A percentile compares a stretch with the other conserved stretches of the same genome.
These are phyloP conservation scores for Macrotyloma uniflorum DNA, from an alignment of 306 rosid species.

Conservation along the genomic window DNA sequence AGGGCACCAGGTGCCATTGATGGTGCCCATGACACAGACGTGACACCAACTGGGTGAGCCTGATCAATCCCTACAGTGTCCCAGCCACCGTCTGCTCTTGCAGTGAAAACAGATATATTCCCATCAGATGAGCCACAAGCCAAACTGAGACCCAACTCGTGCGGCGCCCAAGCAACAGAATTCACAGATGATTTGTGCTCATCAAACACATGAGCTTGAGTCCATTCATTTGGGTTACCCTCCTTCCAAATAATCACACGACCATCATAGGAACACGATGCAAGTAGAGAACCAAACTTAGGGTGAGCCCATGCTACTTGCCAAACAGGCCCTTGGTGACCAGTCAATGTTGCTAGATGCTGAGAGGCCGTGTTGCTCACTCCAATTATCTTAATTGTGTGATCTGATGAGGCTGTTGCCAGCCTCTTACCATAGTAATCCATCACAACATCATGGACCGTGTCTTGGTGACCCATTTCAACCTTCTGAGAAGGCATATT, in stretches of 20 bases:
- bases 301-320: slow-evolving; percentile 90
- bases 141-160: slow-evolving; percentile 81
- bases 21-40: slow-evolving; percentile 94
- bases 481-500: slow-evolving; percentile 79
- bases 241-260: slow-evolving; percentile 82
- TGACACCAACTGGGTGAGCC: slow-evolving; percentile 88
- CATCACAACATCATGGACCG: slow-evolving; percentile 78
- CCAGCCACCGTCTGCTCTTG: slow-evolving; percentile 83
- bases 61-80: slow-evolving; percentile 70
- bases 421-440: slow-evolving; percentile 87
- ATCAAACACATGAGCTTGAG: slow-evolving; percentile 68
- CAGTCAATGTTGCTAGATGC: slow-evolving; percentile 70
- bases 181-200: slow-evolving; percentile 82
- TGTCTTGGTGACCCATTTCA: slow-evolving; percentile 85
- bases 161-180: slow-evolving; percentile 93
- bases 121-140: slow-evolving; percentile 94
- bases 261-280: slow-evolving; percentile 82
- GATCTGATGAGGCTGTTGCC: slow-evolving; percentile 83
- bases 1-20: slow-evolving; percentile 78
- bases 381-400: slow-evolving; percentile 83
- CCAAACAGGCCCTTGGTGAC: slow-evolving; percentile 92
- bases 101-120: slow-evolving; percentile 73
- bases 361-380: slow-evolving; percentile 76
- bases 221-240: slow-evolving; percentile 82
- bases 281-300: slow-evolving; percentile 73